Conservation (phyloP, 1,284 basidiomycete species). For the Rhodofomes roseus region DNA sequence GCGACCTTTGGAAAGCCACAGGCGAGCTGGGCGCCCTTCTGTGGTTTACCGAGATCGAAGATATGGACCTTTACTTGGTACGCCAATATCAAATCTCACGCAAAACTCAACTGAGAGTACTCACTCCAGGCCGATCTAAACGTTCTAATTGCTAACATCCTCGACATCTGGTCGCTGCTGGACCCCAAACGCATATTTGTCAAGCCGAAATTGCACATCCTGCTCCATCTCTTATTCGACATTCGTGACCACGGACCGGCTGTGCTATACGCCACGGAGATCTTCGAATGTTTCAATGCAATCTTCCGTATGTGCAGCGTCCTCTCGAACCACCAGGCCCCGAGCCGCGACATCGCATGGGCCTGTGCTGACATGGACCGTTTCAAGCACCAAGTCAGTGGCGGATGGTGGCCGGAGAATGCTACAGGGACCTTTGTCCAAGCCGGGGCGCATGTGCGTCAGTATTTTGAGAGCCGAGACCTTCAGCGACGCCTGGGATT, state of each 20-base stretch:
- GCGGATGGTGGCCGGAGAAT: constrained; percentile 15
- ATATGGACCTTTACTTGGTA: constrained; percentile 32
- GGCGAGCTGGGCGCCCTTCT: constrained; percentile 31
- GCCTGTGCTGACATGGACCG: constrained; percentile 31
- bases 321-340: constrained; percentile 39
- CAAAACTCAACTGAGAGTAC: not conserved
- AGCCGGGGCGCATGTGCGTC: constrained; percentile 8
- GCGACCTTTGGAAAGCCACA: constrained; percentile 22
- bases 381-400: constrained; percentile 20
- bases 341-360: constrained; percentile 37
- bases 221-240: constrained; percentile 11
- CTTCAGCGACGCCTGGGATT: not conserved
- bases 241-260: constrained; percentile 17
- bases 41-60: constrained; percentile 33
- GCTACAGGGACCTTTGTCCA: not conserved
- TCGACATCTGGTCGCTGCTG: constrained; percentile 11
- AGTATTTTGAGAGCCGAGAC: not conserved
- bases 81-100: not conserved
- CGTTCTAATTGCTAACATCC: constrained; percentile 14
- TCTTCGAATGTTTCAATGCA: constrained; percentile 43
- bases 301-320: constrained; percentile 37
- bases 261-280: constrained; percentile 30
- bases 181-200: constrained; percentile 16
- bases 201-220: constrained; percentile 24
- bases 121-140: constrained; percentile 10